Base-by-base conservation (phyloP, 208 protist genomes). In the Trypanosomatidae sp. region DNA sequence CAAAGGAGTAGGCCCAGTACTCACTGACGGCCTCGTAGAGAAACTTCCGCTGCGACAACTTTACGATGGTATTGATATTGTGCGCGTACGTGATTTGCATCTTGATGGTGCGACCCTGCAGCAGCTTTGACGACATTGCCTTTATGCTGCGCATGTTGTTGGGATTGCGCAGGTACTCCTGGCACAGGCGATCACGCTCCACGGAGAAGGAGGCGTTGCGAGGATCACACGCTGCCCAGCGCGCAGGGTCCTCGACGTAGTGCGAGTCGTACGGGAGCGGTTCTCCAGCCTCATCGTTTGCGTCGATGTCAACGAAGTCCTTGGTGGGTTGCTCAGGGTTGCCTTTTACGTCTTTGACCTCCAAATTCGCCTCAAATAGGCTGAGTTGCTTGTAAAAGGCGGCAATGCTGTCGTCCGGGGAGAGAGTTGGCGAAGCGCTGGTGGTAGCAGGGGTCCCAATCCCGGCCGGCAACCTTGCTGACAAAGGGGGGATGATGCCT, bases 61-160 rank as follows among this genome's bases (percentile, higher is more conserved):
- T 96, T 22, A 96, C 86, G 58, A 96, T 91, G 25, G 86, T 79
- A 44, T 83, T 76, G 66, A 96, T 86, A 71, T 85, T 80, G 73
- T 96, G 91, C 17, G 86, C 88, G 66, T 96, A 96, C 44, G 47
- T 74, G 25, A 96, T 52, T 44, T 83, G 81, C 70, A 94, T 84
- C 77, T 96, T 96, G 66, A 96, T 96, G 1, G 91, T 96, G 25
- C 91, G 81, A 0, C 87, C 91, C 44, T 89, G 72, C 53, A 90
- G 64, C 5, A 94, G 84, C 6, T 69, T 75, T 15, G 85, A 86
- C 17, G 87, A 74, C 86, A 96, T 89, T 17, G 91, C 82, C 69
- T 88, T 87, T 41, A 96, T 91, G 70, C 69, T 83, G 47, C 89
- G 87, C 80, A 96, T 87, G 80, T 96, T 96, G 62, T 91, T 85